A percentile compares a stretch with the other conserved stretches of the same genome.
phyloP scores from a whole-genome alignment of 2,329 filamentous ascomycete species.

The Aspergillus texensis region DNA sequence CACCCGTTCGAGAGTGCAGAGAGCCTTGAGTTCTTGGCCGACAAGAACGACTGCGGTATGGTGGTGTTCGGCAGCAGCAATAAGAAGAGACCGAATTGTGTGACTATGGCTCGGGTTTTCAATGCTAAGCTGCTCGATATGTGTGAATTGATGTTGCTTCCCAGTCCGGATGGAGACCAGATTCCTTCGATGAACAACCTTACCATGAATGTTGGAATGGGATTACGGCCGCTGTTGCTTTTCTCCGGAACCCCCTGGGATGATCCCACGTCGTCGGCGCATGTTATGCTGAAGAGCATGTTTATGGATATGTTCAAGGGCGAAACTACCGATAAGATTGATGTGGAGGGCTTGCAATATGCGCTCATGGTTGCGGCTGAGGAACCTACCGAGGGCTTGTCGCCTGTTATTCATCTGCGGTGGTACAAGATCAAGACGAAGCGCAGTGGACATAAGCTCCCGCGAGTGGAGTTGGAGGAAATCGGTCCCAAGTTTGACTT shows the following conservation, averaged over 20 bases:
- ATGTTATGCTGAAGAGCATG: constrained; percentile 83
- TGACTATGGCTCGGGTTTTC: constrained; percentile 83
- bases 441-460: constrained; percentile 82
- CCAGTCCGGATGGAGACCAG: constrained; percentile 57
- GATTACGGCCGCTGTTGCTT: constrained; percentile 85
- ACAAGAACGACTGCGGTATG: constrained; percentile 91
- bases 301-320: constrained; percentile 91
- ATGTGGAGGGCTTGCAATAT: constrained; percentile 94
- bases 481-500: constrained; percentile 95
- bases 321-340: constrained; percentile 76
- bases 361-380: constrained; percentile 79
- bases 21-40: constrained; percentile 90
- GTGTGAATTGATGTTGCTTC: constrained; percentile 84
- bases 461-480: constrained; percentile 90
- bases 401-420: constrained; percentile 63
- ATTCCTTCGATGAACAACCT: constrained; percentile 52
- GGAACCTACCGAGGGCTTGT: constrained; percentile 53
- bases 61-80: constrained; percentile 81
- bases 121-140: constrained; percentile 89
- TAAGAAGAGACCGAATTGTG: constrained; percentile 92
- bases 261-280: constrained; percentile 75
- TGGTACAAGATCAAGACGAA: constrained; percentile 86
- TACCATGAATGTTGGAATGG: constrained; percentile 69
- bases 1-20: constrained; percentile 90
- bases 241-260: constrained; percentile 90